phyloP scores from a whole-genome alignment of 2,329 filamentous ascomycete genomes.

The Xylariaceae sp. region DNA sequence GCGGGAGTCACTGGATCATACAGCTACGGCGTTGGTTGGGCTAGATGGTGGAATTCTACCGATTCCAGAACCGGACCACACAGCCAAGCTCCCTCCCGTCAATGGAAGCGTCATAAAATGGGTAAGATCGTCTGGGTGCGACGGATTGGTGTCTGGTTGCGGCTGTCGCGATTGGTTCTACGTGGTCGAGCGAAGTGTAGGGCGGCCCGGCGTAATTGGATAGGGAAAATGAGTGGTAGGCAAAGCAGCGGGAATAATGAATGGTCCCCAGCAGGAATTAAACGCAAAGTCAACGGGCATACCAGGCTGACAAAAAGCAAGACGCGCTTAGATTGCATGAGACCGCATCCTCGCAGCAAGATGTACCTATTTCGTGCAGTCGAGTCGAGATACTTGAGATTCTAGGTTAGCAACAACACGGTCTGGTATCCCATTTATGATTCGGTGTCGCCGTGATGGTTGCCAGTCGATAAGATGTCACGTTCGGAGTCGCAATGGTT shows the following conservation, averaged over 20 bases:
- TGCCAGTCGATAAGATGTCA: not conserved
- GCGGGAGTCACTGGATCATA: not conserved
- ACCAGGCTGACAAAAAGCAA: slow-evolving; percentile 3
- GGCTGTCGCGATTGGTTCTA: slow-evolving; percentile 5
- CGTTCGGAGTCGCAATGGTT: not conserved
- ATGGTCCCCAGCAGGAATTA: not conserved
- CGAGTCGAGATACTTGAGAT: not conserved
- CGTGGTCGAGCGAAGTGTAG: not conserved
- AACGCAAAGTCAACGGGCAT: slow-evolving; percentile 1
- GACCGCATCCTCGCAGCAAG: slow-evolving; percentile 7
- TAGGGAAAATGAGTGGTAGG: slow-evolving; percentile 12
- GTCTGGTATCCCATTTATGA: not conserved
- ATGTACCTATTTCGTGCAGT: too few relatives aligned
- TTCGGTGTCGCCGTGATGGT: not conserved
- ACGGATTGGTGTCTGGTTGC: not conserved
- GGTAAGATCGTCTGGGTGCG: not conserved
- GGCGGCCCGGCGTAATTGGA: not conserved
- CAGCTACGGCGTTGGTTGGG: not conserved
- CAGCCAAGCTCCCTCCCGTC: not conserved
- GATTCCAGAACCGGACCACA: slow-evolving; percentile 1
- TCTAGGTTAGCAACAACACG: not conserved
- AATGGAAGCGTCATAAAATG: slow-evolving; percentile 1
- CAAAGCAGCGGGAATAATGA: not conserved
- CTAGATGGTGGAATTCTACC: not conserved
- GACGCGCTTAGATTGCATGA: slow-evolving; percentile 9